These are phyloP conservation scores for Plasmopara halstedii DNA, from an alignment of 352 stramenopile genomes.

Conservation along the genomic window DNA sequence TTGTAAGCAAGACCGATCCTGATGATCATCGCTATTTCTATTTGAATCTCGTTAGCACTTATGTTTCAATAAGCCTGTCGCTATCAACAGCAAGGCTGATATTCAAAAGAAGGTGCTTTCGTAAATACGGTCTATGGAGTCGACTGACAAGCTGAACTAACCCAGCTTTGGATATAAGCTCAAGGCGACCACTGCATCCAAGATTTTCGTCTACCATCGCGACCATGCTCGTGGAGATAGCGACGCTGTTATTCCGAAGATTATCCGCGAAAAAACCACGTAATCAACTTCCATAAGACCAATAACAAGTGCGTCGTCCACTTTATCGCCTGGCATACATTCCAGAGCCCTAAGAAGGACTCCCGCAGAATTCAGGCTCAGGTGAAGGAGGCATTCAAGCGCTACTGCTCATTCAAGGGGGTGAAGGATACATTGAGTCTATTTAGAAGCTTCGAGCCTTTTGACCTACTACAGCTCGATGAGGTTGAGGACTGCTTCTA, in stretches of 20 bases:
- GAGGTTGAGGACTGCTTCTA: conserved; percentile 8
- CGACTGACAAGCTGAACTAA: conserved; percentile 13
- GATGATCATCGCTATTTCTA: neutral
- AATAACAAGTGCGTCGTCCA: neutral
- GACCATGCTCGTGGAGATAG: conserved; percentile 11
- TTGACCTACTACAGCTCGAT: conserved; percentile 5
- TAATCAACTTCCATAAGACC: neutral
- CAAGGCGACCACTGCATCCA: conserved; percentile 13
- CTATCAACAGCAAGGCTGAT: conserved; percentile 14
- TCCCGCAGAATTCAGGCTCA: conserved; percentile 1
- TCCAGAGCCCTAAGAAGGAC: conserved; percentile 2
- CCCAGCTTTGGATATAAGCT: conserved; percentile 6
- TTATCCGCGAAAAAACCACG: neutral
- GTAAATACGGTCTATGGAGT: conserved; percentile 12
- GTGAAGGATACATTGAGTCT: neutral
- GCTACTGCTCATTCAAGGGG: conserved; percentile 3
- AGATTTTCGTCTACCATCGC: conserved; percentile 13
- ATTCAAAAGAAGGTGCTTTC: conserved; percentile 10
- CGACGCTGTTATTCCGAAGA: neutral
- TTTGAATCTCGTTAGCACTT: conserved; percentile 16
- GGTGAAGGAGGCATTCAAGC: conserved; percentile 7
- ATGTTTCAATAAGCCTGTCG: conserved; percentile 23
- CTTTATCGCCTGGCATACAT: conserved; percentile 3
- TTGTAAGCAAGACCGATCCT: conserved; percentile 7
- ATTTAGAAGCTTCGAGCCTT: conserved; percentile 2